Conservation (phyloP, 495 filamentous ascomycete genomes). For the Trichoderma gamsii region DNA sequence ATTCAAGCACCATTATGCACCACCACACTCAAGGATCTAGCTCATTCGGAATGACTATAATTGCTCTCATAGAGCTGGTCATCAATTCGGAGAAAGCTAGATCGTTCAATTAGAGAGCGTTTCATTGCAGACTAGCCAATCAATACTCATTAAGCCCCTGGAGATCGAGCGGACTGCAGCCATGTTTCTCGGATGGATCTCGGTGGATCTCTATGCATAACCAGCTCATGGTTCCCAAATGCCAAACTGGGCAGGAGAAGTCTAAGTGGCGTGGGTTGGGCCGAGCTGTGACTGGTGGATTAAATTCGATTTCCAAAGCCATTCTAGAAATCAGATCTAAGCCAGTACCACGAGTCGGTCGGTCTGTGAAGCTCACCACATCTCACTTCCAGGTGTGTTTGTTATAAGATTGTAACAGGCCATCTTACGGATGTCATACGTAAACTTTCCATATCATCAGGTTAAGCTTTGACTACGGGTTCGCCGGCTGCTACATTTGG, state of each 20-base stretch:
- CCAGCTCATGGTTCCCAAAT: neutral
- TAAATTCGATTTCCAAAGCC: neutral
- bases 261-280: neutral
- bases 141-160: neutral
- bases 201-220: neutral
- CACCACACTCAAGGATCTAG: neutral
- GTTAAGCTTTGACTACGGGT: neutral
- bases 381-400: neutral
- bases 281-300: slow-evolving; percentile 6
- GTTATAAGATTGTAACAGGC: neutral
- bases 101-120: neutral
- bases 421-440: neutral
- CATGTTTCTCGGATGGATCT: neutral
- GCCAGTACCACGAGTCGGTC: neutral
- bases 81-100: neutral
- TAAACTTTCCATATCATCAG: neutral
- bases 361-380: neutral
- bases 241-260: neutral
- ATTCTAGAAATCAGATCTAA: neutral
- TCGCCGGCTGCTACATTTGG: neutral
- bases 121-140: neutral
- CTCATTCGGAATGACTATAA: neutral
- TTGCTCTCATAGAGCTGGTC: neutral
- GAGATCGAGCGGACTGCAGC: neutral
- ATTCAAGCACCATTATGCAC: no score